Percentiles rank a stretch among this genome's conserved stretches.
Conservation (phyloP, 2,329 filamentous ascomycete genomes). For the Pseudogymnoascus sp. region DNA sequence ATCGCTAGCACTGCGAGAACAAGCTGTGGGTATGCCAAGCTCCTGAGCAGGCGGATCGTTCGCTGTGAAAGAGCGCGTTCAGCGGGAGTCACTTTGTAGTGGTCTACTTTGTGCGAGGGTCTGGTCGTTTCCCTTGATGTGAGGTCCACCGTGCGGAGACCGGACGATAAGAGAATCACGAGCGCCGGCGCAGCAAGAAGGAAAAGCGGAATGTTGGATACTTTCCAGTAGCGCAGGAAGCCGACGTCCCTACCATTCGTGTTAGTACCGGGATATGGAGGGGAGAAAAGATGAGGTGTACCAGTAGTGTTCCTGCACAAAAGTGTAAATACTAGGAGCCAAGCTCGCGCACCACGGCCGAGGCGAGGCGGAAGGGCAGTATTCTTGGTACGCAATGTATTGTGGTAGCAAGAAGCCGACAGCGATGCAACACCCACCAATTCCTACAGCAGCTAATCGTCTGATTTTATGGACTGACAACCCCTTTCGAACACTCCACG, state of each 20-base stretch:
- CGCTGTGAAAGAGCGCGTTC: background rate
- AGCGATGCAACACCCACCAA: slow-evolving; percentile 62
- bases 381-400: slow-evolving; percentile 63
- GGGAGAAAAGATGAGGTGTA: slow-evolving; percentile 37
- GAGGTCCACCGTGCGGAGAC: slow-evolving; percentile 38
- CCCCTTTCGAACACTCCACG: slow-evolving; percentile 36
- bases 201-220: slow-evolving; percentile 82
- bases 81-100: slow-evolving; percentile 8
- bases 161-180: slow-evolving; percentile 57
- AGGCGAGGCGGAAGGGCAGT: slow-evolving; percentile 44
- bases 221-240: slow-evolving; percentile 83
- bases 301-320: slow-evolving; percentile 89
- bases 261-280: background rate
- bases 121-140: slow-evolving; percentile 11
- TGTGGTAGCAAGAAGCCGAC: slow-evolving; percentile 68
- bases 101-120: slow-evolving; percentile 11
- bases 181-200: slow-evolving; percentile 74
- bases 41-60: slow-evolving; percentile 19
- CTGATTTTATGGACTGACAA: slow-evolving; percentile 38
- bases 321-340: slow-evolving; percentile 85
- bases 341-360: slow-evolving; percentile 67
- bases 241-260: slow-evolving; percentile 65
- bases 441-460: slow-evolving; percentile 49
- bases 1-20: slow-evolving; percentile 64
- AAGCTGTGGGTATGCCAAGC: slow-evolving; percentile 64